Percentiles rank a stretch among this genome's conserved stretches.
phyloP scores from a whole-genome alignment of 495 filamentous ascomycete species.

The Podospora anserina region DNA sequence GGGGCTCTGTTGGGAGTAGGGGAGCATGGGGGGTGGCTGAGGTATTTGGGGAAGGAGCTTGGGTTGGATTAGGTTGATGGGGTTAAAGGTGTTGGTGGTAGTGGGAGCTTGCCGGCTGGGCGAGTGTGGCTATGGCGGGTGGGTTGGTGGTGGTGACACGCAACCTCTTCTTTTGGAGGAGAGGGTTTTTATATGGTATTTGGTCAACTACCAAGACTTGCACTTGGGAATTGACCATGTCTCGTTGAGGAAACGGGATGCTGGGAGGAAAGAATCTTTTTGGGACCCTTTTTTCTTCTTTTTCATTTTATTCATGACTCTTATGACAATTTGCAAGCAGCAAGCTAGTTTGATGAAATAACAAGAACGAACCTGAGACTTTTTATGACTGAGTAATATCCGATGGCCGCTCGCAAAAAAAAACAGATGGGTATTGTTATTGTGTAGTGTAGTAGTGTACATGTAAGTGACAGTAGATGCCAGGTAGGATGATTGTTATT shows the following conservation, averaged over 20 bases:
- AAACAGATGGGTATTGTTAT: neutral
- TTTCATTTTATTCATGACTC: neutral
- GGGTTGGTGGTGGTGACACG: neutral
- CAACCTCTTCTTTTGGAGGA: neutral
- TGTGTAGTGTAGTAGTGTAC: neutral
- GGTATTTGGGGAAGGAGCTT: neutral
- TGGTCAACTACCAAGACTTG: neutral
- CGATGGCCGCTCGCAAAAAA: neutral
- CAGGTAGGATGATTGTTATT: neutral
- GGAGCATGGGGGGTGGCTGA: neutral
- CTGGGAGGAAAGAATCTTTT: slow-evolving; percentile 6
- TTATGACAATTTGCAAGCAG: neutral
- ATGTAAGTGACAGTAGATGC: neutral
- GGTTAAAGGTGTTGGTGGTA: neutral
- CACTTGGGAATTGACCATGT: neutral
- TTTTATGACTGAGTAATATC: neutral
- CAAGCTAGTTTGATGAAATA: neutral
- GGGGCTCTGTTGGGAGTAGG: neutral
- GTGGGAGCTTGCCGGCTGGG: neutral
- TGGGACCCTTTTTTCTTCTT: neutral
- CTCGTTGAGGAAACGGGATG: slow-evolving; percentile 6
- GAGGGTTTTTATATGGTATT: neutral
- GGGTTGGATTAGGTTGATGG: neutral
- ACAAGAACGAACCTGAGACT: neutral
- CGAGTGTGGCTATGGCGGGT: neutral